Evolutionary conservation across 106 monocot genomes (phyloP).

Genomic region (Dendrobium nobile): DNA sequence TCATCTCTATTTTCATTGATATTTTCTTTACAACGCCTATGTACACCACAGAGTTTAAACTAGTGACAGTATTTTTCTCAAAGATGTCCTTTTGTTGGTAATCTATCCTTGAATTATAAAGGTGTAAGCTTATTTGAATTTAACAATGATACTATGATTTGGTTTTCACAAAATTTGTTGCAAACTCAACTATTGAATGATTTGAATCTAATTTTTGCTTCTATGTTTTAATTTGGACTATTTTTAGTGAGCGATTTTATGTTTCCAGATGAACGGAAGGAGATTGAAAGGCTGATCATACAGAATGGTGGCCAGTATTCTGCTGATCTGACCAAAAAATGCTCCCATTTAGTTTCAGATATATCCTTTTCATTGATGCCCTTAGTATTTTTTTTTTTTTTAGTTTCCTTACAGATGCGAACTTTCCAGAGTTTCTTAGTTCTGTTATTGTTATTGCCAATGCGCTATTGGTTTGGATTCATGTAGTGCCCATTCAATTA

Average conservation of each 20-base stretch:
- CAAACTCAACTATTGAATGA: not conserved
- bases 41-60: not conserved
- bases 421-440: conserved; percentile 1
- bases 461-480: not conserved
- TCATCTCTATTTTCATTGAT: not conserved
- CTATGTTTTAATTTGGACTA: not conserved
- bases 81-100: not conserved
- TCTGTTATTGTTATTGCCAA: not conserved
- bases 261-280: conserved; percentile 69
- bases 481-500: not conserved
- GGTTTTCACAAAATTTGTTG: not conserved
- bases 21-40: not conserved
- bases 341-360: conserved; percentile 93
- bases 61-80: not conserved
- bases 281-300: conserved; percentile 56
- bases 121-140: not conserved
- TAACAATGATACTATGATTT: not conserved
- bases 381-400: not conserved
- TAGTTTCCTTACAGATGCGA: not conserved
- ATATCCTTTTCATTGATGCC: conserved; percentile 60
- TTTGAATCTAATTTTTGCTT: not conserved
- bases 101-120: not conserved
- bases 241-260: not conserved
- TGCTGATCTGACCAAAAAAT: conserved; percentile 80
- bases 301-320: conserved; percentile 93